Evolutionary conservation across 164 flowering plant genomes (phyloP), one percentile per base, ranked within the genome.

Genomic region (Aristolochia californica): DNA sequence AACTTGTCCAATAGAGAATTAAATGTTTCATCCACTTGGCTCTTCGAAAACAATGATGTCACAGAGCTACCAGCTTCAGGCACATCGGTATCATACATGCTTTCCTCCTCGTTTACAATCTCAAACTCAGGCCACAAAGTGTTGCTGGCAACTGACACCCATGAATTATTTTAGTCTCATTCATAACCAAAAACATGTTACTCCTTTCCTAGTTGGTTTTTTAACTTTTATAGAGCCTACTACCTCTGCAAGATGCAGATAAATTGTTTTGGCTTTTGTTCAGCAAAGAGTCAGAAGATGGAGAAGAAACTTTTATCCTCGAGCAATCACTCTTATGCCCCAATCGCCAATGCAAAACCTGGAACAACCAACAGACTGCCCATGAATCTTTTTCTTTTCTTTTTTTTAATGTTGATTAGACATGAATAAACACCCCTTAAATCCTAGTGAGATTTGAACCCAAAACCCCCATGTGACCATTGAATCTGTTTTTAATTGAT

Each of bases 71-170:
- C 58, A 53, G 58, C 72, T 20, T 70, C 78, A 22, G 77, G 56
- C 57, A 58, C 66, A 22, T 77, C 82, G 8, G 57, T 53, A 25
- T 80, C 81, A 59, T 58, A 71, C 52, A 72, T 79, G 70, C 69
- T 48, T 72, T 93, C 94, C 58, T 78, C 80, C 28, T 82, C 91
- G 62, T 56, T 68, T 50, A 70, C 62, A 66, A 91, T 82, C 72
- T 88, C 93, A 68, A 52, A 81, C 55, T 89, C 95, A 45, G 87
- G 82, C 97, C 99, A 93, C 9, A 84, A 58, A 45, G 66, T 38
- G 16, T 73, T 82, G 75, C 83, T 72, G 25, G 84, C 77, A 72
- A 67, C 95, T 79, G 84, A 62, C 27, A 20, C 13, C 18, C 20
- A 20, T 10, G 9, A 22, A 12, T 49, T 49, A 50, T 13, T 50